These are phyloP conservation scores for Pyrenochaeta sp. DNA, from an alignment of 2,329 filamentous ascomycete species.

Conservation along the genomic window DNA sequence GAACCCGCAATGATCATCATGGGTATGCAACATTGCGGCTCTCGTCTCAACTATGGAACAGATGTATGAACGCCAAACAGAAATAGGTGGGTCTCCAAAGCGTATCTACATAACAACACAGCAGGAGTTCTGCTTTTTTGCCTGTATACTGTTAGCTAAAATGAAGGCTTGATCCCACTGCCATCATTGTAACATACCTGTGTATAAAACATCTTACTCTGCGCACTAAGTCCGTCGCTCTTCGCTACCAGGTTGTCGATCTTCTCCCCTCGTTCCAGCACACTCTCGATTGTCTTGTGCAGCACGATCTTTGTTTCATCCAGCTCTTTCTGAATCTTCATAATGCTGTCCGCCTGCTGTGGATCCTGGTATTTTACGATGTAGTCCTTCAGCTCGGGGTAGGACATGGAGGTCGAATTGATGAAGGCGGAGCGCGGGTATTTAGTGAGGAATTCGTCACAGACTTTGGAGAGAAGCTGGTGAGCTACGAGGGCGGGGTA, in stretches of 20 bases:
- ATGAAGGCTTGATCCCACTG: no score
- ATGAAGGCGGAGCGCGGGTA: no score
- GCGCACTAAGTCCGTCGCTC: slow-evolving; percentile 86
- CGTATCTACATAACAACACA: no score
- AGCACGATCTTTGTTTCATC: slow-evolving; percentile 98
- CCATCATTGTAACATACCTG: slow-evolving; percentile 70
- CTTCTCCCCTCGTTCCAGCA: slow-evolving; percentile 92
- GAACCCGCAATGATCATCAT: no score
- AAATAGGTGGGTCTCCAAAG: no score
- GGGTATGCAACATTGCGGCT: no score
- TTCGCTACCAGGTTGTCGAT: slow-evolving; percentile 93
- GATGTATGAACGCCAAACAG: no score
- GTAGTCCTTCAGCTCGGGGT: slow-evolving; percentile 83
- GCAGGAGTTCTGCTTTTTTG: no score
- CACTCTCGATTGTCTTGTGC: slow-evolving; percentile 94
- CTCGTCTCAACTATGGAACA: no score
- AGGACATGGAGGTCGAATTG: slow-evolving; percentile 67
- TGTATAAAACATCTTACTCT: slow-evolving; percentile 98
- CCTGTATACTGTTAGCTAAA: no score
- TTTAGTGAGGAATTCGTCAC: slow-evolving; percentile 94
- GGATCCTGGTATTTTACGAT: slow-evolving; percentile 84
- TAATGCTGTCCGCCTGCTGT: slow-evolving; percentile 86
- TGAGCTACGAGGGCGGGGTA: slow-evolving; percentile 79
- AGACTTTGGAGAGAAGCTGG: slow-evolving; percentile 83
- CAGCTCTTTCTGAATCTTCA: slow-evolving; percentile 95